A percentile compares a stretch with the other conserved stretches of the same genome.
These are phyloP conservation scores for Lycium ferocissimum DNA, from an alignment of 257 asterid genomes.

Conservation along the genomic window DNA sequence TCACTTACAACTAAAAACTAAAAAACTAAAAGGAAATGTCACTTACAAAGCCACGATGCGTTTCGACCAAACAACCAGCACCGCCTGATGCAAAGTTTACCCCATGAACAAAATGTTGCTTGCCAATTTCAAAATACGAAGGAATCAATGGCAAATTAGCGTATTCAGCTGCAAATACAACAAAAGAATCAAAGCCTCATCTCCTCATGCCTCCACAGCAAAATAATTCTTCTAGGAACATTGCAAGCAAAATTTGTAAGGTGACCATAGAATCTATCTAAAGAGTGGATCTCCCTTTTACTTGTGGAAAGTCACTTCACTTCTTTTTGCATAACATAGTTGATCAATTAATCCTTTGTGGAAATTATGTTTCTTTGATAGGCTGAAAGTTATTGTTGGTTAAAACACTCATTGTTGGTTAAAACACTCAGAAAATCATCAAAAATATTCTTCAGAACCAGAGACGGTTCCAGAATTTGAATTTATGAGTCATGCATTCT, in stretches of 20 bases:
- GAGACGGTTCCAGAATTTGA: fast-evolving
- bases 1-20: too few species aligned
- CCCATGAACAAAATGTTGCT: conserved; percentile 18
- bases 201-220: not conserved
- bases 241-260: not conserved
- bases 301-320: not conserved
- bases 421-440: not conserved
- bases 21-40: not conserved
- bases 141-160: conserved; percentile 27
- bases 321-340: not conserved
- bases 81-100: conserved; percentile 30
- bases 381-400: not conserved
- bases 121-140: conserved; percentile 26
- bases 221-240: not conserved
- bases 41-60: conserved; percentile 6
- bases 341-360: not conserved
- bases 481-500: too few species aligned
- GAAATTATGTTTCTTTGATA: too few species aligned
- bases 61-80: conserved; percentile 24
- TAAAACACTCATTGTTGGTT: not conserved
- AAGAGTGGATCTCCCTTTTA: not conserved
- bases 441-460: not conserved
- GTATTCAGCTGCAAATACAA: conserved; percentile 26
- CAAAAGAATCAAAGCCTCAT: not conserved
- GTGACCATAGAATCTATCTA: not conserved